Percentiles rank a stretch among this genome's conserved stretches.
Conservation (phyloP, 192 early-diverging fungal genomes). For the Lunasporangiospora selenospora region DNA sequence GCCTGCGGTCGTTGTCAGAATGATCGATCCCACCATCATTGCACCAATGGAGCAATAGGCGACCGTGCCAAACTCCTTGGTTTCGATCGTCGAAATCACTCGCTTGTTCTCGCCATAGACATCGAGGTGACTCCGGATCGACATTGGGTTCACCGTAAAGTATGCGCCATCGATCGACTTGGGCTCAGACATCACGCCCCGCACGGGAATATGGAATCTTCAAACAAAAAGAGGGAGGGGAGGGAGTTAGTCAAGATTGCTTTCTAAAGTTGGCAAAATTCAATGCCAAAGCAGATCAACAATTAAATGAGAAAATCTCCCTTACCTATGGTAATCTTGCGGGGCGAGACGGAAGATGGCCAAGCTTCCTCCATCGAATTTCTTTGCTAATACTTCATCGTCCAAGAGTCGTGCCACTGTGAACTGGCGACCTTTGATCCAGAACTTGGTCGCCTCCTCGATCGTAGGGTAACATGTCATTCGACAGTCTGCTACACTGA, state of each 20-base stretch:
- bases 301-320: not conserved
- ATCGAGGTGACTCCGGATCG: slow-evolving; percentile 69
- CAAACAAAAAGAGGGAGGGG: not conserved
- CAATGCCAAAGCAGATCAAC: not conserved
- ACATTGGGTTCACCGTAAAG: slow-evolving; percentile 90
- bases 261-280: not conserved
- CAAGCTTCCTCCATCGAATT: slow-evolving; percentile 69
- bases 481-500: slow-evolving; percentile 81
- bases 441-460: slow-evolving; percentile 66
- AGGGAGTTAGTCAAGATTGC: not conserved
- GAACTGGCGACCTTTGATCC: slow-evolving; percentile 86
- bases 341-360: slow-evolving; percentile 82
- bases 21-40: slow-evolving; percentile 88
- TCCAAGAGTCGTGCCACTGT: slow-evolving; percentile 67
- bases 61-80: slow-evolving; percentile 71
- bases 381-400: slow-evolving; percentile 47
- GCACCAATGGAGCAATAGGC: slow-evolving; percentile 77
- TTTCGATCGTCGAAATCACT: slow-evolving; percentile 66
- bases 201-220: slow-evolving; percentile 77
- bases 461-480: slow-evolving; percentile 72
- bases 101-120: slow-evolving; percentile 85
- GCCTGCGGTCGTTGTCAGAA: slow-evolving; percentile 57
- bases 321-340: slow-evolving; percentile 82
- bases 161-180: slow-evolving; percentile 70
- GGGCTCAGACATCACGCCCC: slow-evolving; percentile 63